These are phyloP conservation scores for Hypoxylon sp. DNA, from an alignment of 2,329 filamentous ascomycete genomes.

Conservation along the genomic window DNA sequence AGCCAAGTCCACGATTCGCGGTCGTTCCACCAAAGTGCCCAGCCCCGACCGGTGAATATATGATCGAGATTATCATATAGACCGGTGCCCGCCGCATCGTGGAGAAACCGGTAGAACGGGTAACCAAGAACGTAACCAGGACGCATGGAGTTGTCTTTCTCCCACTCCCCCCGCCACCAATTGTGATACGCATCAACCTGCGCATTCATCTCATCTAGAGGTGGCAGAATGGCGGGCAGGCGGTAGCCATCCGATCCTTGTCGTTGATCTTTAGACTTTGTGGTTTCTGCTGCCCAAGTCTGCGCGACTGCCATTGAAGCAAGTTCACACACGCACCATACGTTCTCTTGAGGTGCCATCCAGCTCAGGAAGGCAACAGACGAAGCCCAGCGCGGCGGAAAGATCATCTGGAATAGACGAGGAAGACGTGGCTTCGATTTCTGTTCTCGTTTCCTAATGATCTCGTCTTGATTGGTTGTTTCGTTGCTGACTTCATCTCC, in stretches of 20 bases:
- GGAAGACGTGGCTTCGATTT: slow-evolving; percentile 34
- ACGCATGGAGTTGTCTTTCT: slow-evolving; percentile 42
- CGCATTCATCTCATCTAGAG: slow-evolving; percentile 45
- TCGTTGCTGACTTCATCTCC: slow-evolving; percentile 2
- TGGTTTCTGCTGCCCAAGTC: slow-evolving; percentile 40
- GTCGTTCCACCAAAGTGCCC: slow-evolving; percentile 48
- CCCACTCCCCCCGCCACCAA: slow-evolving; percentile 48
- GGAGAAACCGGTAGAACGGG: slow-evolving; percentile 48
- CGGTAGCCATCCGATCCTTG: slow-evolving; percentile 12
- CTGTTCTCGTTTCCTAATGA: neutral
- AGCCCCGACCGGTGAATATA: slow-evolving; percentile 41
- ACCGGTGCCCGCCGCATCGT: slow-evolving; percentile 48
- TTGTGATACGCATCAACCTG: slow-evolving; percentile 47
- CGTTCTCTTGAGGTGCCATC: slow-evolving; percentile 42
- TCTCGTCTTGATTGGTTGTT: neutral
- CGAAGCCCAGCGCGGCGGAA: slow-evolving; percentile 44
- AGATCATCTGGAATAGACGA: slow-evolving; percentile 45
- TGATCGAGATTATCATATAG: slow-evolving; percentile 48
- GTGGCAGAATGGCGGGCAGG: slow-evolving; percentile 40
- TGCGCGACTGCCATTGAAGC: slow-evolving; percentile 58
- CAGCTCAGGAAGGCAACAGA: slow-evolving; percentile 45
- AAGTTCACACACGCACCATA: slow-evolving; percentile 43
- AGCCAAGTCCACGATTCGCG: slow-evolving; percentile 46
- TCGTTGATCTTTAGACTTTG: neutral
- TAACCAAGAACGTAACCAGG: slow-evolving; percentile 44